Conservation (phyloP, 331 rosid genomes). For the Saraca asoca region DNA sequence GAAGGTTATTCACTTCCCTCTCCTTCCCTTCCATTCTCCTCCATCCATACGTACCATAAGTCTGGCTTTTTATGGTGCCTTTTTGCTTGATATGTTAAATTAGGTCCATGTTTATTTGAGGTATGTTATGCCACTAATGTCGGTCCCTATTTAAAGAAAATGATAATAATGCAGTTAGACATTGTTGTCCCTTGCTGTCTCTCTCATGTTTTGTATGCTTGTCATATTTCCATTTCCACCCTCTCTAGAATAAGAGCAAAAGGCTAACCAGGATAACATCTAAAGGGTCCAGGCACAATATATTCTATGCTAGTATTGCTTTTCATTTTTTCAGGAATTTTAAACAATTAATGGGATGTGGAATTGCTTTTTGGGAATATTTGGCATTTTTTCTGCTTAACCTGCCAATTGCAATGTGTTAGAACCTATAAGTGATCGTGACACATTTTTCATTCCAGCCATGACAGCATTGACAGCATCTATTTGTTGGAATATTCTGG, state of each 20-base stretch:
- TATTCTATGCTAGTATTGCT: not conserved
- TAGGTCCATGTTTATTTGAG: not conserved
- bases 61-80: not conserved
- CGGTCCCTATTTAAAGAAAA: not conserved
- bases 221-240: slow-evolving; percentile 5
- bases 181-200: not conserved
- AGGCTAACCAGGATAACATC: not conserved
- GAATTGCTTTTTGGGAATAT: slow-evolving; percentile 24
- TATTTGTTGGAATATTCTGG: slow-evolving; percentile 92
- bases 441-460: slow-evolving; percentile 60
- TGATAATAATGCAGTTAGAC: not conserved
- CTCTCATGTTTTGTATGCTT: slow-evolving; percentile 7
- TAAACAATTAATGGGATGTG: not conserved
- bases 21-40: no score
- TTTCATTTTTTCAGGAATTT: slow-evolving; percentile 21
- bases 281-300: not conserved
- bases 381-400: slow-evolving; percentile 16
- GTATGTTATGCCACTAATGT: not conserved
- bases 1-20: no score
- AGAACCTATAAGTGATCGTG: not conserved
- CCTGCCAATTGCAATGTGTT: slow-evolving; percentile 7
- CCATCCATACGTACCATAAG: no score
- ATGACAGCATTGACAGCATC: slow-evolving; percentile 68
- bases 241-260: not conserved
- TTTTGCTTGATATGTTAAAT: not conserved